Conservation (phyloP, 257 asterid species). For the Solanum dulcamara region DNA sequence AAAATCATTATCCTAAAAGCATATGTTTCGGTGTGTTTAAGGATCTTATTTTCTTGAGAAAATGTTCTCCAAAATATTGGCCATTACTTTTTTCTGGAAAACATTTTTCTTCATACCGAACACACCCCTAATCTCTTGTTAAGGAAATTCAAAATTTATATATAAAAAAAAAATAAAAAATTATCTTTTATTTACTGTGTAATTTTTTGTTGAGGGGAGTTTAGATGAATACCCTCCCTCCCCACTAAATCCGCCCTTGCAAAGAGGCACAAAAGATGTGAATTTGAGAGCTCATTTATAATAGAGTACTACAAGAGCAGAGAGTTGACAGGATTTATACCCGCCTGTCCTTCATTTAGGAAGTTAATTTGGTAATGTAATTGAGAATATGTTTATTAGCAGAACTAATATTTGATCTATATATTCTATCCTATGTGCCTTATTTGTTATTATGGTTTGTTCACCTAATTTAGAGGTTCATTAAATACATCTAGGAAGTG, state of each 20-base stretch:
- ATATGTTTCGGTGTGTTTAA: too few relatives aligned
- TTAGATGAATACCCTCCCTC: not conserved
- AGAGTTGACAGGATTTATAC: not conserved
- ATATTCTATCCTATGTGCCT: not conserved
- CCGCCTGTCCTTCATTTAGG: not conserved
- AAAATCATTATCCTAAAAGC: not conserved
- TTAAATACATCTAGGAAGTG: not conserved
- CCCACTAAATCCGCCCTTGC: not conserved
- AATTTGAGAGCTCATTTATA: not conserved
- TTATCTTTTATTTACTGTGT: not conserved
- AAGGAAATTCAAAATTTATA: too few relatives aligned
- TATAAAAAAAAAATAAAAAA: too few relatives aligned
- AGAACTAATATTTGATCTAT: not conserved
- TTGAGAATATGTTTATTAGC: not conserved
- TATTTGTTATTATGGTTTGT: not conserved
- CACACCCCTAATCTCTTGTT: not conserved
- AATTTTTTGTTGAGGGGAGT: too few relatives aligned
- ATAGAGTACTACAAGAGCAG: not conserved
- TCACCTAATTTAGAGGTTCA: too few relatives aligned
- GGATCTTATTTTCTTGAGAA: not conserved
- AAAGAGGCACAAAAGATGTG: not conserved
- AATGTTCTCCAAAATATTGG: not conserved
- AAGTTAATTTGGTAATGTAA: not conserved
- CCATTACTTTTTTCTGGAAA: not conserved
- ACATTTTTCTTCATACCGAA: not conserved